Evolutionary conservation across 2,329 filamentous ascomycete genomes (phyloP), one percentile per base, ranked within the genome.

Genomic region (Fusarium abutilonis): DNA sequence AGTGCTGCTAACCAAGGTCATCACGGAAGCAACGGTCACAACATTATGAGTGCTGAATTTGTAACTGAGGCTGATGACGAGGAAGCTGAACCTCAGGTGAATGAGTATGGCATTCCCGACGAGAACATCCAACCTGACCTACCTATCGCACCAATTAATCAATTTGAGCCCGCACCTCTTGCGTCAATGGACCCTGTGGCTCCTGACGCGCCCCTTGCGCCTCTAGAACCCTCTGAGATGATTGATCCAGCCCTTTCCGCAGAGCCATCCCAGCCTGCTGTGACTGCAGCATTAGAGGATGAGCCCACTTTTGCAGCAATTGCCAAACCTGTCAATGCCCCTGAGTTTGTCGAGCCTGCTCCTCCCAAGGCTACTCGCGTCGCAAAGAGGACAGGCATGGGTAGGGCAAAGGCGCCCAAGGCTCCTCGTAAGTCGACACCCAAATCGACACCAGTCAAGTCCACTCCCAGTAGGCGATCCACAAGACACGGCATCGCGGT

Each of bases 1-100:
- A 60, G 31, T 47, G 35, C 54, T 11, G 26, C 47, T n/a, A n/a
- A 32, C 31, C 31, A 32, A 23, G 21, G 21, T 23, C 31, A 6
- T 10, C 28, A 13, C 14, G 13, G 28, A 29, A 29, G 11, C 13
- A 48, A 49, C 26, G 35, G 36, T 14, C 38, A 50, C 40, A 57
- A 48, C 47, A 59, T 48, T 11, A 46, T 66, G 8, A 76, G 73
- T 39, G 59, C 67, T 4, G 70, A 76, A 36, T 74, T 67, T 29
- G 64, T 75, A 31, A 52, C 52, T n/a, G 68, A 73, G 38, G 73
- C 72, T 14, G 73, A 75, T 34, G 69, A 45, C 8, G 73, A 75
- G n/a, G 64, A 34, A 10, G 53, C 44, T 21, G 54, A 55, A 39
- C 36, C 50, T 15, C 38, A 67, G 10, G 56, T 41, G 4, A 64